phyloP scores from a whole-genome alignment of 148 eudicot species.

The Drosera capensis region DNA sequence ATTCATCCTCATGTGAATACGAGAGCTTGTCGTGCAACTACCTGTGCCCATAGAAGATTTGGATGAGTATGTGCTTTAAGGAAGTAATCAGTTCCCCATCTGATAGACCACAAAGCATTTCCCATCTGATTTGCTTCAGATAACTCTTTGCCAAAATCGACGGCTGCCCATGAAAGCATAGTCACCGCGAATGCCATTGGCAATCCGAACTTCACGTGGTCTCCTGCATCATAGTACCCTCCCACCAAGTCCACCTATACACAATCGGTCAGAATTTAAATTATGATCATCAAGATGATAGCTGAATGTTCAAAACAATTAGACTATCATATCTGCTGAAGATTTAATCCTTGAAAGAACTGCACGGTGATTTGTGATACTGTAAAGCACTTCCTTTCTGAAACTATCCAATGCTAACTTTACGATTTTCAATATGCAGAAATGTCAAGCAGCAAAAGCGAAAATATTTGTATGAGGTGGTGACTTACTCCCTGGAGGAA shows the following conservation, averaged over 20 bases:
- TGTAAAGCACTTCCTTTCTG: too few species aligned
- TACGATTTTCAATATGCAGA: too few species aligned
- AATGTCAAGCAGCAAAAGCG: too few species aligned
- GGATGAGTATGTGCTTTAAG: constrained; percentile 41
- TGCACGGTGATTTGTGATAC: too few species aligned
- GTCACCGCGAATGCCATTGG: constrained; percentile 53
- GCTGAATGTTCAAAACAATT: too few species aligned
- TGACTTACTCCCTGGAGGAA: constrained; percentile 37
- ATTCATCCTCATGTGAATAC: too few species aligned
- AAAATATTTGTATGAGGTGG: background rate
- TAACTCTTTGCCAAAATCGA: constrained; percentile 21
- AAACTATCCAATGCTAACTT: too few species aligned
- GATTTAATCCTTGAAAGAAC: too few species aligned
- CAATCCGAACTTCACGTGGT: constrained; percentile 48
- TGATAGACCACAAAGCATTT: constrained; percentile 34
- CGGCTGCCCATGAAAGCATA: constrained; percentile 38
- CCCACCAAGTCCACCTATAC: constrained; percentile 54
- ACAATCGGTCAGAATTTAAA: background rate
- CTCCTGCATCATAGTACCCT: constrained; percentile 56
- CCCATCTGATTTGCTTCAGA: constrained; percentile 12
- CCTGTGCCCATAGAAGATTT: constrained; percentile 40
- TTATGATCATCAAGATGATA: background rate
- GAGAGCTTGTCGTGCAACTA: constrained; percentile 1
- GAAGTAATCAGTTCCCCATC: constrained; percentile 53
- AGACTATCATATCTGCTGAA: too few species aligned